Conservation (phyloP, 805 yeast genomes). For the Grigorovia yakushimaensis region DNA sequence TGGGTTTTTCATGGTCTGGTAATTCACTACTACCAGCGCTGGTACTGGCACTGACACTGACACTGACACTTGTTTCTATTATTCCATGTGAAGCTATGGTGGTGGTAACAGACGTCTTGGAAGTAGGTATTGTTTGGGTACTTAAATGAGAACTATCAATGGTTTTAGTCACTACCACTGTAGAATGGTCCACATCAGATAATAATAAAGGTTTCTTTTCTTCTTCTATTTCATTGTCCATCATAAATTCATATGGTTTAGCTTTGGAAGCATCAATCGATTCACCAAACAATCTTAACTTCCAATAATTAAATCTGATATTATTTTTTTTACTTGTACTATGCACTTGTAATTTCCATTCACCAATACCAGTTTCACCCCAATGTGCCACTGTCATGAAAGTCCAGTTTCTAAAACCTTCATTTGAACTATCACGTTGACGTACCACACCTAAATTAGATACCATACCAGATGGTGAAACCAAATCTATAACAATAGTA, state of each 20-base stretch:
- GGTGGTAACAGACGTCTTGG: not conserved
- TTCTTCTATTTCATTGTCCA: not conserved
- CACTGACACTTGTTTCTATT: too few relatives aligned
- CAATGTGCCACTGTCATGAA: constrained; percentile 98
- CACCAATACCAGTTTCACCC: constrained; percentile 89
- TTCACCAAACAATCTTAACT: constrained; percentile 75
- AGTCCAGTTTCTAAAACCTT: constrained; percentile 74
- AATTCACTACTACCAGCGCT: not conserved
- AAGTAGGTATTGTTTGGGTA: too few relatives aligned
- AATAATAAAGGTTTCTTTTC: not conserved
- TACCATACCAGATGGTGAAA: constrained; percentile 65
- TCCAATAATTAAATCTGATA: constrained; percentile 55
- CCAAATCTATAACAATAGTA: constrained; percentile 48
- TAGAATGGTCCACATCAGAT: not conserved
- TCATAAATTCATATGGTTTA: constrained; percentile 26
- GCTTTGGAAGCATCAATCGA: constrained; percentile 55
- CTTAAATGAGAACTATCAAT: not conserved
- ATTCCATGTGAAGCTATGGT: constrained; percentile 4
- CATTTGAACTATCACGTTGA: constrained; percentile 40
- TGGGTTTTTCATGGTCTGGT: constrained; percentile 17
- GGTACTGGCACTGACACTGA: too few relatives aligned
- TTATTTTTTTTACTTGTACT: constrained; percentile 32
- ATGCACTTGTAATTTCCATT: constrained; percentile 67
- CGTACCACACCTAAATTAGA: constrained; percentile 70
- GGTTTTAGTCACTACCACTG: not conserved